Percentiles rank a stretch among this genome's conserved stretches.
Evolutionary conservation across 2,329 filamentous ascomycete species (phyloP).

Genomic region (Periconia macrospinosa): DNA sequence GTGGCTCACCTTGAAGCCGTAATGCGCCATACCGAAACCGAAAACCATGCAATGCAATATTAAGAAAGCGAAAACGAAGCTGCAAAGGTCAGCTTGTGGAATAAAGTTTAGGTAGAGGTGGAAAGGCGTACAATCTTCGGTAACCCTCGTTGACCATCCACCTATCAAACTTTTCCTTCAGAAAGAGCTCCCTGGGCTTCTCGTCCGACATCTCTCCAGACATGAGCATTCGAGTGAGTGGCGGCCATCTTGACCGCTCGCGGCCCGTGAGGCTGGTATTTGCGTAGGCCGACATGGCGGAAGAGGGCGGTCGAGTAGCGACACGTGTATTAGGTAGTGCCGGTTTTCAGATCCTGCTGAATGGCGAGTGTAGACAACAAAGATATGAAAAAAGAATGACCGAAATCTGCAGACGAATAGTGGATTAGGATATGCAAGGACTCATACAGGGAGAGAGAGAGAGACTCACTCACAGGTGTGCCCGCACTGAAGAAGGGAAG

Average conservation of each 20-base stretch:
- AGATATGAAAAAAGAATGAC: constrained; percentile 29
- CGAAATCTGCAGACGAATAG: constrained; percentile 24
- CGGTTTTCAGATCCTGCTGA: constrained; percentile 46
- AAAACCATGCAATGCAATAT: constrained; percentile 76
- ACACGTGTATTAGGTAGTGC: constrained; percentile 25
- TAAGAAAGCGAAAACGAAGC: constrained; percentile 77
- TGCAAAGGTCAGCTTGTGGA: constrained; percentile 43
- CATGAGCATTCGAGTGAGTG: constrained; percentile 78
- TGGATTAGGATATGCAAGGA: constrained; percentile 1
- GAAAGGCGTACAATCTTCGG: constrained; percentile 67
- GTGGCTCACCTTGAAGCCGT: constrained; percentile 63
- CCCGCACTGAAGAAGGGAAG: constrained; percentile 44
- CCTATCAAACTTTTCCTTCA: constrained; percentile 73
- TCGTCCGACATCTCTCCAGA: constrained; percentile 81
- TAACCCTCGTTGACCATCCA: constrained; percentile 94
- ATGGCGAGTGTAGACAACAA: constrained; percentile 29
- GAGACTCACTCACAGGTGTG: constrained; percentile 39
- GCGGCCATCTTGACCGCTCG: constrained; percentile 80
- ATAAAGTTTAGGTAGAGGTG: background rate
- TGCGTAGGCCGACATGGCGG: constrained; percentile 33
- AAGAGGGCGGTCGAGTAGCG: constrained; percentile 8
- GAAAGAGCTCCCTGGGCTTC: constrained; percentile 66
- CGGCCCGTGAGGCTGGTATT: constrained; percentile 41
- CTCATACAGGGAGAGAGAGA: background rate
- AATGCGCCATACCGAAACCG: constrained; percentile 78